phyloP scores from a whole-genome alignment of 2,329 filamentous ascomycete species.

The Aspergillus novoparasiticus region DNA sequence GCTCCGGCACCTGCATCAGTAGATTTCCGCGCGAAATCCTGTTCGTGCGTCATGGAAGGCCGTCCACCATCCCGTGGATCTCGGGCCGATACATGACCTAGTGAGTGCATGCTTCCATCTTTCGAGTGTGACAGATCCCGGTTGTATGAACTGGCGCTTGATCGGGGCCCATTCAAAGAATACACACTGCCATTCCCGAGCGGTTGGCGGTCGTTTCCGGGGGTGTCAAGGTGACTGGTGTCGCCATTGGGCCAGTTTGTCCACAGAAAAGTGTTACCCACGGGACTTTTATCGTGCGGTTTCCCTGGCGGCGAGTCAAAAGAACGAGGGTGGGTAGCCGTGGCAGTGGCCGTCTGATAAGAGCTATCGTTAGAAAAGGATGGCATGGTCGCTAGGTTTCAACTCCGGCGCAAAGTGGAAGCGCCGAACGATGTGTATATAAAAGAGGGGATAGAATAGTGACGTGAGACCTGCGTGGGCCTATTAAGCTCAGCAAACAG shows the following conservation, averaged over 20 bases:
- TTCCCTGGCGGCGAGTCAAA: constrained; percentile 46
- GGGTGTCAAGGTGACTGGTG: constrained; percentile 40
- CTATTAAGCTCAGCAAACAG: constrained; percentile 3
- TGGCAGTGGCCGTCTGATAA: constrained; percentile 36
- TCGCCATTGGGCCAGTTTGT: constrained; percentile 50
- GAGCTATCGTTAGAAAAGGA: constrained; percentile 41
- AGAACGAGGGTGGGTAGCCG: constrained; percentile 38
- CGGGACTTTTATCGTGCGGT: constrained; percentile 46
- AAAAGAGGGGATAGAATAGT: constrained; percentile 2
- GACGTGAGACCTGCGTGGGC: constrained; percentile 7
- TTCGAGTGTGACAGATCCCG: constrained; percentile 44
- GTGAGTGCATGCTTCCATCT: constrained; percentile 54
- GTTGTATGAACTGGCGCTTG: constrained; percentile 47
- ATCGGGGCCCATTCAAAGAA: constrained; percentile 60
- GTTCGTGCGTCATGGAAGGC: constrained; percentile 31
- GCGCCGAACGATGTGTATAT: neutral
- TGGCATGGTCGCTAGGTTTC: constrained; percentile 36
- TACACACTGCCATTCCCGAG: constrained; percentile 59
- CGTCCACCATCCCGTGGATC: constrained; percentile 36
- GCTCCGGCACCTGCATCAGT: constrained; percentile 31
- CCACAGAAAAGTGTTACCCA: constrained; percentile 51
- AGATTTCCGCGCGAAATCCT: constrained; percentile 27
- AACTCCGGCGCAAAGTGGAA: constrained; percentile 11
- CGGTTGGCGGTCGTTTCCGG: constrained; percentile 42
- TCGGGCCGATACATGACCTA: constrained; percentile 37